Evolutionary conservation across 2,329 filamentous ascomycete genomes (phyloP), one percentile per base, ranked within the genome.

Genomic region (Annulohypoxylon truncatum): DNA sequence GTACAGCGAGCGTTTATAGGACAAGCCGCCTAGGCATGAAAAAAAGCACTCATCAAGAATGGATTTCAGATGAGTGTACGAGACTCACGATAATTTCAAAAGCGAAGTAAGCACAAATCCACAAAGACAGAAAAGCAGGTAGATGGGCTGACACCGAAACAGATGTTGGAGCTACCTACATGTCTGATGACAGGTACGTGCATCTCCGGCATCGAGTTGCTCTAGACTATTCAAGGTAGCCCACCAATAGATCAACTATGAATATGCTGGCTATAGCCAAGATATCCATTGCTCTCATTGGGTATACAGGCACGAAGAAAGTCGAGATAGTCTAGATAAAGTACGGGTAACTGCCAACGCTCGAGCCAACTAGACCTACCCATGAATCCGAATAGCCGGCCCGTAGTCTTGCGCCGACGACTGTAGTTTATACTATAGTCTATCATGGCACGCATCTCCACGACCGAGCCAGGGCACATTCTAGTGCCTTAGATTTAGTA

Each of bases 141-240:
- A 29, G 55, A 48, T 33, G 40, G 33, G 2, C 55, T 42, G 50
- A 42, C 20, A 38, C 42, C 40, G 54, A 44, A 33, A 63, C 38
- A 53, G 61, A 48, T 15, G 28, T 47, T 31, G 47, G 31, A 47
- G 22, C 22, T 15, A 42, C 24, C 51, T 64, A 55, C 40, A 48
- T 57, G 29, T 48, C 31, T 42, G 40, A 64, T 52, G 58, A 22
- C 59, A 64, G 70, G 72, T 63, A 71, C 65, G 46, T 65, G 69
- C 73, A 75, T 76, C 74, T 75, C 74, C 73, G 73, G 67, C 42
- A 51, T 46, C 50, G 18, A 60, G 44, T 40, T 35, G 22, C 22
- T 53, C 46, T 35, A 48, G 35, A 18, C 35, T 38, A 6, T 38
- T 18, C 35, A 38, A 50, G 53, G 40, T 24, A 52, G 65, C 55